Percentiles rank a stretch among this genome's conserved stretches.
These are phyloP conservation scores for Vaccinium vitisidaea DNA, from an alignment of 148 eudicot species.

Conservation along the genomic window DNA sequence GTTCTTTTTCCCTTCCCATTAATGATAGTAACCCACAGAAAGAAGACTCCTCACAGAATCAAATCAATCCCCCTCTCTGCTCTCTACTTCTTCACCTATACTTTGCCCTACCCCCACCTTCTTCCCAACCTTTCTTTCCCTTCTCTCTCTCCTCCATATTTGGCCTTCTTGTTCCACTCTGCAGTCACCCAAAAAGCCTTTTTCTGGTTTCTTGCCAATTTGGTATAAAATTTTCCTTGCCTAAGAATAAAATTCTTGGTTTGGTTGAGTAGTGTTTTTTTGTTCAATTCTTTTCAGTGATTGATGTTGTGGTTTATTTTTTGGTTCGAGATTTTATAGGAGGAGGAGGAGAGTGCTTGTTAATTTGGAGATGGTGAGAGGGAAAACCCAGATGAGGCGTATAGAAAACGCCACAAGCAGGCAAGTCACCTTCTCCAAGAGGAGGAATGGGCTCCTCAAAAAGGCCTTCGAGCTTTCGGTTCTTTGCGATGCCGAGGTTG, in stretches of 20 bases:
- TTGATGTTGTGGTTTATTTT: background rate
- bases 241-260: background rate
- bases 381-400: conserved; percentile 60
- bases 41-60: background rate
- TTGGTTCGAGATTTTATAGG: background rate
- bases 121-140: background rate
- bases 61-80: conserved; percentile 9
- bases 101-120: background rate
- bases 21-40: conserved; percentile 9
- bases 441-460: conserved; percentile 45
- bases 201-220: background rate
- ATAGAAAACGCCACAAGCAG: conserved; percentile 64
- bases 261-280: background rate
- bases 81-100: background rate
- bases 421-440: conserved; percentile 54
- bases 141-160: background rate
- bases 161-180: background rate
- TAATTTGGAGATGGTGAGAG: conserved; percentile 41
- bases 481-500: conserved; percentile 54
- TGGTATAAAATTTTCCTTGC: background rate
- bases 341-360: background rate
- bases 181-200: background rate
- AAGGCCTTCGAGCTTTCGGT: conserved; percentile 50
- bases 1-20: background rate
- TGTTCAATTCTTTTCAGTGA: background rate